A percentile compares a stretch with the other conserved stretches of the same genome.
Evolutionary conservation across 345 rosid genomes (phyloP).

Genomic region (Isatis tinctoria): DNA sequence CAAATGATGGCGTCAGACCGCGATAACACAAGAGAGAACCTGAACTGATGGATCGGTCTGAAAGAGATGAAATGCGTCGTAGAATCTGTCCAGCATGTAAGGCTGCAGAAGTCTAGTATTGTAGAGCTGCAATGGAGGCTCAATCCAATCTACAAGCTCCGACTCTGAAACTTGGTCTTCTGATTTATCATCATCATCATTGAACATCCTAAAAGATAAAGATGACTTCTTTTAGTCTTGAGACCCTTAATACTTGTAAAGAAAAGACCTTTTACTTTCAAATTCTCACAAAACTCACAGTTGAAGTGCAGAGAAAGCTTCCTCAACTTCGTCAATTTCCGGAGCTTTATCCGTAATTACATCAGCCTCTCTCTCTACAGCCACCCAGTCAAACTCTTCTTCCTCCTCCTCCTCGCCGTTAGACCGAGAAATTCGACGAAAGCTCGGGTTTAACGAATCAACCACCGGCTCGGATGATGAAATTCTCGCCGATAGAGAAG

Average conservation of each 20-base stretch:
- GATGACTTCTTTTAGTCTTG: not conserved
- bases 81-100: conserved; percentile 46
- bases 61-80: conserved; percentile 72
- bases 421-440: conserved; percentile 20
- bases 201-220: conserved; percentile 45
- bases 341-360: conserved; percentile 51
- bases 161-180: conserved; percentile 36
- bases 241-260: not conserved
- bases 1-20: not conserved
- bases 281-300: conserved; percentile 39
- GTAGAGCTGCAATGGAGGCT: conserved; percentile 51
- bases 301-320: conserved; percentile 69
- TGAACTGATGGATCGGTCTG: conserved; percentile 79
- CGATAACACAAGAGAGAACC: conserved; percentile 35
- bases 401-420: conserved; percentile 6
- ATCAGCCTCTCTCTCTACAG: conserved; percentile 42
- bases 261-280: not conserved
- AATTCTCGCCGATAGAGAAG: not conserved
- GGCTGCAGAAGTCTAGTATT: conserved; percentile 46
- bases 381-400: conserved; percentile 67
- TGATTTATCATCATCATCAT: conserved; percentile 36
- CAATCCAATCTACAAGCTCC: conserved; percentile 61
- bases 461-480: conserved; percentile 33
- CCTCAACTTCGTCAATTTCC: conserved; percentile 64
- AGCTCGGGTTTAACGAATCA: conserved; percentile 21